A percentile compares a stretch with the other conserved stretches of the same genome.
These are phyloP conservation scores for Candida patagonica DNA, from an alignment of 805 yeast species.

Conservation along the genomic window DNA sequence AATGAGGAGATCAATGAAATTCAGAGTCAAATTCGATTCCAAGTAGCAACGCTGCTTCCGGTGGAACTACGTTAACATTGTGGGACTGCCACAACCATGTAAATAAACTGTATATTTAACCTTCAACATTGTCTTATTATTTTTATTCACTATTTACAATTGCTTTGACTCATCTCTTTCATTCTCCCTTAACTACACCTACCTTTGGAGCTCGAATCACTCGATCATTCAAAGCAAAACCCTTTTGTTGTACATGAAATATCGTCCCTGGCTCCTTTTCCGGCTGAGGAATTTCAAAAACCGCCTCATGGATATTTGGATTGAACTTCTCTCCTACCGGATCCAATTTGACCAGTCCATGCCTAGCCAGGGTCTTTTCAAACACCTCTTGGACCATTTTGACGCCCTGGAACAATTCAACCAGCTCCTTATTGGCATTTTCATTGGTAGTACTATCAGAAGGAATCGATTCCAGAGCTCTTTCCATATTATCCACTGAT, in stretches of 20 bases:
- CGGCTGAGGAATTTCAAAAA: conserved; percentile 78
- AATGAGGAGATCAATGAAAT: conserved; percentile 72
- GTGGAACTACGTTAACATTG: conserved; percentile 55
- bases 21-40: conserved; percentile 55
- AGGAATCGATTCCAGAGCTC: conserved; percentile 47
- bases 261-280: conserved; percentile 89
- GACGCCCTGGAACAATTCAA: conserved; percentile 77
- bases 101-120: neutral
- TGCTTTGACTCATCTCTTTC: conserved; percentile 7
- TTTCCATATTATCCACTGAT: conserved; percentile 81
- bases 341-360: conserved; percentile 72
- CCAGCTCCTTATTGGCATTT: conserved; percentile 46
- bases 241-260: conserved; percentile 86
- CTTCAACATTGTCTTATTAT: neutral
- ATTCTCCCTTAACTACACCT: conserved; percentile 69
- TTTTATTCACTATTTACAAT: neutral
- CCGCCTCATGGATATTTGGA: conserved; percentile 89
- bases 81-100: neutral
- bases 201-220: conserved; percentile 94
- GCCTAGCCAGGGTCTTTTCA: conserved; percentile 70
- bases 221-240: conserved; percentile 76
- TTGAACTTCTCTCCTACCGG: conserved; percentile 82
- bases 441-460: conserved; percentile 20
- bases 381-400: conserved; percentile 81
- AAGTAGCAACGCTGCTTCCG: conserved; percentile 42